Evolutionary conservation across 176 grass and related monocot genomes (phyloP), one percentile per base, ranked within the genome.

Genomic region (Triticum dicoccoides): DNA sequence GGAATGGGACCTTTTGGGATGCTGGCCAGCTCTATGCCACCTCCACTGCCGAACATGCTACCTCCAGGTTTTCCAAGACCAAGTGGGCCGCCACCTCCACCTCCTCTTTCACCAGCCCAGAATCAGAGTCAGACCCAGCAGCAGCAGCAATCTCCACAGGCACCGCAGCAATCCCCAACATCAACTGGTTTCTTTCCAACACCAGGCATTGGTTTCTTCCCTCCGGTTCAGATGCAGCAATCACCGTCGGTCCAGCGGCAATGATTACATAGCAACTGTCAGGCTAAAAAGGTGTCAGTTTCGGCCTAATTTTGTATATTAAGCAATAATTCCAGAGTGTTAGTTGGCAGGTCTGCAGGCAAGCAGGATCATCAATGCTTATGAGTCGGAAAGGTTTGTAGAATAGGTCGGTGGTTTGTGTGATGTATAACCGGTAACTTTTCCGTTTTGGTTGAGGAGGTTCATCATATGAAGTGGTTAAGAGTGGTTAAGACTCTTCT

Each of bases 191-290:
- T 96, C 72, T 96, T 94, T 72, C 91, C 84, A 17, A 56, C 91
- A 47, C 70, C 94, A 34, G 83, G 92, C 24, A 64, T 79, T 62
- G 92, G 89, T 33, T 99, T 96, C 83, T 96, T 94, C 33, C 82
- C 90, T 1, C 89, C 87, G 5, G 81, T 89, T 64, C 97, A 93
- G 87, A 30, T 91, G 30, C 97, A 99, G 81, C 84, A 91, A 37
- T 82, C 92, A 44, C 92, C 97, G 3, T 91, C 90, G 24, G 89
- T 78, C 62, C 92, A 99, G 82, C 87, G 89, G 65, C 94, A 96
- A 80, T 95, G 81, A 91, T 84, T 76, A 8, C 62, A 65, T 35
- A 45, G 11, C 69, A 80, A 44, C 81, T 68, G 20, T 79, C 0
- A 1, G 52, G 88, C 47, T 35, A 69, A 86, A 41, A 39, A 81